A percentile compares a stretch with the other conserved stretches of the same genome.
Evolutionary conservation across 1,284 basidiomycete species (phyloP).

Genomic region (Leccinum solheimii): DNA sequence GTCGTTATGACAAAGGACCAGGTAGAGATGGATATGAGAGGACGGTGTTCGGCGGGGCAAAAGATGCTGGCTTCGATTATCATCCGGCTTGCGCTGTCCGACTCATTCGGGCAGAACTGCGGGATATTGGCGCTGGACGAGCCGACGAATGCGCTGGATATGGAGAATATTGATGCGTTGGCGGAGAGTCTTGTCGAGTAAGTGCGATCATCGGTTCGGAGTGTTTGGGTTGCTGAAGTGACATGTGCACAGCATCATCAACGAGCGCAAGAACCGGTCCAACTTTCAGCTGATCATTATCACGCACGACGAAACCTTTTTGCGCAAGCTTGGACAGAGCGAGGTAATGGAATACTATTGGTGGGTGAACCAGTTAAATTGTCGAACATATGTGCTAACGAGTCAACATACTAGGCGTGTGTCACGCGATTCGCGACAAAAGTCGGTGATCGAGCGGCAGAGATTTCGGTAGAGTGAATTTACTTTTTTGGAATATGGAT

Average conservation of each 20-base stretch:
- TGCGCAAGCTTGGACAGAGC: slow-evolving; percentile 78
- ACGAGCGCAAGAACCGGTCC: slow-evolving; percentile 82
- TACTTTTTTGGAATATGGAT: slow-evolving; percentile 10
- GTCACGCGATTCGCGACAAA: slow-evolving; percentile 62
- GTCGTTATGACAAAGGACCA: slow-evolving; percentile 99
- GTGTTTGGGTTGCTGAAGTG: not conserved
- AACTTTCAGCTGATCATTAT: slow-evolving; percentile 99
- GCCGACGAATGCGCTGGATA: slow-evolving; percentile 96
- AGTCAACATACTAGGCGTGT: slow-evolving; percentile 50
- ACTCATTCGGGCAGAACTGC: slow-evolving; percentile 97
- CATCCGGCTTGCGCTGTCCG: slow-evolving; percentile 95
- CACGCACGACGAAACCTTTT: slow-evolving; percentile 92
- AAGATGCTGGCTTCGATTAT: slow-evolving; percentile 99
- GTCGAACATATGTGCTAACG: not conserved
- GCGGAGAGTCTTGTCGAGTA: slow-evolving; percentile 91
- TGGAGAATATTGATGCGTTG: slow-evolving; percentile 94
- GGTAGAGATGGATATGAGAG: slow-evolving; percentile 99
- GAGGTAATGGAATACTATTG: slow-evolving; percentile 93
- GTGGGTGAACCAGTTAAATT: slow-evolving; percentile 39
- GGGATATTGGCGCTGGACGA: slow-evolving; percentile 98
- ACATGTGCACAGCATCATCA: slow-evolving; percentile 70
- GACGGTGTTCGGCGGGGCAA: slow-evolving; percentile 96
- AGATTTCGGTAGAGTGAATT: slow-evolving; percentile 50
- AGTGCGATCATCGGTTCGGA: slow-evolving; percentile 35
- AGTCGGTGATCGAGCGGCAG: slow-evolving; percentile 71